Base-by-base conservation (phyloP, 1,284 basidiomycete genomes). In the Coriolopsis trogii region DNA sequence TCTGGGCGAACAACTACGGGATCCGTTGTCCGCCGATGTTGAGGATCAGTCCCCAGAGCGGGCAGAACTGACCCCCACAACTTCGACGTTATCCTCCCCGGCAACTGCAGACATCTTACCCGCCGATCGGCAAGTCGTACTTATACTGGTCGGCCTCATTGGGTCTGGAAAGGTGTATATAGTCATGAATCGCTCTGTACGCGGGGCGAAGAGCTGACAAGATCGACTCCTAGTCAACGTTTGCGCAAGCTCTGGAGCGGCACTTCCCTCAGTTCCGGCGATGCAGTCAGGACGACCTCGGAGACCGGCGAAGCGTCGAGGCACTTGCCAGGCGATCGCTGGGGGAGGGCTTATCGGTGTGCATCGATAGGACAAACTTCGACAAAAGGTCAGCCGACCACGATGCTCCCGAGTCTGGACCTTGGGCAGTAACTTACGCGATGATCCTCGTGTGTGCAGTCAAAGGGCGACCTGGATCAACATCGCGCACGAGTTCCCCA, bases 361-460 rank as follows among this genome's bases (percentile, higher is more conserved):
- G 84, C 65, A 80, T 89, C 42, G 88, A 89, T 63, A 76, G 88
- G 53, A 85, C 85, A 16, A 89, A 90, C 69, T 78, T 89, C 57
- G 79, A 89, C 64, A 73, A 75, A 45, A 65, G 64, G 87, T 88
- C 64, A 69, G 85, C 75, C 13, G 5, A 9, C 3, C 37, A 6
- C 10, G 34, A 36, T 33, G 20, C 23, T 24, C 30, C n/a, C 9
- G 31, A 6, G 30, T 21, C 24, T 20, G 10, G 25, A 33, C 29
- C 25, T 33, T 8, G 29, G 9, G 9, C 18, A 15, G 10, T 3
- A 23, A 10, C 20, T 33, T 20, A 23, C 29, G 26, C 18, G 20
- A 6, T 39, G 7, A 20, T 31, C 31, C 26, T 15, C 21, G 18
- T 39, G 23, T 38, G 36, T 43, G 20, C 62, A 89, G 86, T 47